Conservation (phyloP, 306 rosid genomes). For the Cucurbita argyrosperma region DNA sequence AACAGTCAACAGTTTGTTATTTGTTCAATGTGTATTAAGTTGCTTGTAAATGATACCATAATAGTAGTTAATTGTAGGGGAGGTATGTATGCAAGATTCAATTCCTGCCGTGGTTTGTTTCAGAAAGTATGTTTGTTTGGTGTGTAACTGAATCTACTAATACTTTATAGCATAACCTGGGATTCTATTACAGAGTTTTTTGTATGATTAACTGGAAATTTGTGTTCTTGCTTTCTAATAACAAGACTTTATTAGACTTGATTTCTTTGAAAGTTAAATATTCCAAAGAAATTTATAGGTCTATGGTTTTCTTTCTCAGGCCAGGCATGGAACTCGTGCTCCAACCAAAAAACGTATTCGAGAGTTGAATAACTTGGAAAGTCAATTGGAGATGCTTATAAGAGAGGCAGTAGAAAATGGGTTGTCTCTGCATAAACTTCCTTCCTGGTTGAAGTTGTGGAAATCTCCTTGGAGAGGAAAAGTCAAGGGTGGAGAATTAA, state of each 20-base stretch:
- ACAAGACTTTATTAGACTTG: not conserved
- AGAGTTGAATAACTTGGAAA: slow-evolving; percentile 40
- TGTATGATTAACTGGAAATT: not conserved
- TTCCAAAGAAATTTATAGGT: not conserved
- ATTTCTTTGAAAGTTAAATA: not conserved
- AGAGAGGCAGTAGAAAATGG: slow-evolving; percentile 34
- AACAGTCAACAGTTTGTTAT: not conserved
- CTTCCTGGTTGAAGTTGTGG: slow-evolving; percentile 72
- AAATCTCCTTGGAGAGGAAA: slow-evolving; percentile 79
- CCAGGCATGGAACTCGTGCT: slow-evolving; percentile 92
- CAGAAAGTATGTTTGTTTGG: not conserved
- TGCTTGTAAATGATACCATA: not conserved
- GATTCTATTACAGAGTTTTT: not conserved
- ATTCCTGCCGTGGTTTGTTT: not conserved
- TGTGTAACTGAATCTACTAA: not conserved
- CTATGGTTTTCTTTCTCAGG: slow-evolving; percentile 31
- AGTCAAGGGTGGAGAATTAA: slow-evolving; percentile 59
- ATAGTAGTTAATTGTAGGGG: not conserved
- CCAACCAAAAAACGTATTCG: slow-evolving; percentile 71
- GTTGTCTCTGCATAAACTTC: slow-evolving; percentile 35
- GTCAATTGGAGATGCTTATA: slow-evolving; percentile 35
- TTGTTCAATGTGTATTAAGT: not conserved
- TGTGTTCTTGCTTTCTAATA: not conserved
- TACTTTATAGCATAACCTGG: not conserved
- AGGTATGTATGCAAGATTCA: not conserved